A percentile compares a stretch with the other conserved stretches of the same genome.
Conservation (phyloP, 441 rosid species). For the Euphorbia schlechtendalii region DNA sequence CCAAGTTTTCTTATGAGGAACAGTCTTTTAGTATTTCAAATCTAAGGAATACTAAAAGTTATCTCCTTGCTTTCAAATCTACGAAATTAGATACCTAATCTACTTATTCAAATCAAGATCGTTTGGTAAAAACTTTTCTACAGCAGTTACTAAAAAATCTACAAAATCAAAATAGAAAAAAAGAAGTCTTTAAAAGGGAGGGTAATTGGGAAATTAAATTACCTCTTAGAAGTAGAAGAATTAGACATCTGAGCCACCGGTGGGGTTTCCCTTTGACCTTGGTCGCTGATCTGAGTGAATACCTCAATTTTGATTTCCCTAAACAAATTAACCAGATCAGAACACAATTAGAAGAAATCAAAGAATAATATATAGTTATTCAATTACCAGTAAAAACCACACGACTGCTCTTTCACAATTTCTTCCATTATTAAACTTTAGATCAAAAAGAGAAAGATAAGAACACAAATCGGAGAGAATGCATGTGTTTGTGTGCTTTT, state of each 20-base stretch:
- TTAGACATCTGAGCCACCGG: slow-evolving; percentile 31
- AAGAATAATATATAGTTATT: neutral
- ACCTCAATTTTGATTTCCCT: slow-evolving; percentile 59
- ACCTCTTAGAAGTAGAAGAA: slow-evolving; percentile 56
- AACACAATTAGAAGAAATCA: neutral
- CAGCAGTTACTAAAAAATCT: too few species aligned
- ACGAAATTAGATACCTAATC: too few species aligned
- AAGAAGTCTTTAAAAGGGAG: neutral
- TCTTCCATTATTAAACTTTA: slow-evolving; percentile 36
- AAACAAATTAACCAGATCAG: neutral
- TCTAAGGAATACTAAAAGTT: too few species aligned
- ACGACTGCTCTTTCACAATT: slow-evolving; percentile 27
- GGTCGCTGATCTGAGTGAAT: slow-evolving; percentile 69
- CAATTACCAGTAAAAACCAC: slow-evolving; percentile 29
- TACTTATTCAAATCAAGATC: too few species aligned
- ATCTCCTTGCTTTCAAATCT: too few species aligned
- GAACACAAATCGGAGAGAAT: neutral
- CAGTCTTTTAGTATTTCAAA: too few species aligned
- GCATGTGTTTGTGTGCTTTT: neutral
- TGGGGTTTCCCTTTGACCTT: slow-evolving; percentile 50
- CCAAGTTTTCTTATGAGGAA: too few species aligned
- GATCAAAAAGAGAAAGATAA: neutral
- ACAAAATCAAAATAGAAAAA: neutral
- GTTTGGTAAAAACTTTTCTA: too few species aligned
- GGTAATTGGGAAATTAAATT: slow-evolving; percentile 14